These are phyloP conservation scores for Leishmania aethiopica DNA, from an alignment of 208 protist species.

Conservation along the genomic window DNA sequence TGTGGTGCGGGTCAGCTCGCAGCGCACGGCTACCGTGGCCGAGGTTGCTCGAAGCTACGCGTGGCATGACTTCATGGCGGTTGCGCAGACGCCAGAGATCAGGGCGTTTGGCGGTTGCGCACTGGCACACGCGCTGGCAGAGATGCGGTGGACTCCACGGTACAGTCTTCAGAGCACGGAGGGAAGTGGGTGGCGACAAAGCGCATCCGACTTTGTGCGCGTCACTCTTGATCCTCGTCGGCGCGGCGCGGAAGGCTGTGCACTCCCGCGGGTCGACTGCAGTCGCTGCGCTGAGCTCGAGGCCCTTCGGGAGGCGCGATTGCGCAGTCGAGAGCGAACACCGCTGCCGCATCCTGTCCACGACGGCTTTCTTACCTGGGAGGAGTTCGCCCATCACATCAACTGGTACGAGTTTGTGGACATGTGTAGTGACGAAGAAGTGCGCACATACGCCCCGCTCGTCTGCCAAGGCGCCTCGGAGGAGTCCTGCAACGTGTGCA, in stretches of 20 bases:
- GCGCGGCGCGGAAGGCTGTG: neutral
- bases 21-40: conserved; percentile 15
- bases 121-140: conserved; percentile 11
- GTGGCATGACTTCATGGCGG: conserved; percentile 19
- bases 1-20: conserved; percentile 1
- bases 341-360: conserved; percentile 61
- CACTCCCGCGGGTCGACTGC: conserved; percentile 32
- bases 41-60: conserved; percentile 24
- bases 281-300: conserved; percentile 66
- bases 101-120: conserved; percentile 27
- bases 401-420: conserved; percentile 74
- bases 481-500: conserved; percentile 49
- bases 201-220: conserved; percentile 12
- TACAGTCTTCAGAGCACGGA: neutral
- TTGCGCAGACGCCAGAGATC: conserved; percentile 22
- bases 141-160: conserved; percentile 24
- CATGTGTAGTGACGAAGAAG: conserved; percentile 59
- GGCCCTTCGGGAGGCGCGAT: conserved; percentile 36
- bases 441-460: conserved; percentile 42
- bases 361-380: conserved; percentile 66
- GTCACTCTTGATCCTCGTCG: neutral
- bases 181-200: neutral
- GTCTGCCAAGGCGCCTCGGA: conserved; percentile 43
- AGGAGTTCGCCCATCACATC: conserved; percentile 75
- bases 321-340: conserved; percentile 43